These are phyloP conservation scores for Ogataea philodendri DNA, from an alignment of 805 yeast species.

Conservation along the genomic window DNA sequence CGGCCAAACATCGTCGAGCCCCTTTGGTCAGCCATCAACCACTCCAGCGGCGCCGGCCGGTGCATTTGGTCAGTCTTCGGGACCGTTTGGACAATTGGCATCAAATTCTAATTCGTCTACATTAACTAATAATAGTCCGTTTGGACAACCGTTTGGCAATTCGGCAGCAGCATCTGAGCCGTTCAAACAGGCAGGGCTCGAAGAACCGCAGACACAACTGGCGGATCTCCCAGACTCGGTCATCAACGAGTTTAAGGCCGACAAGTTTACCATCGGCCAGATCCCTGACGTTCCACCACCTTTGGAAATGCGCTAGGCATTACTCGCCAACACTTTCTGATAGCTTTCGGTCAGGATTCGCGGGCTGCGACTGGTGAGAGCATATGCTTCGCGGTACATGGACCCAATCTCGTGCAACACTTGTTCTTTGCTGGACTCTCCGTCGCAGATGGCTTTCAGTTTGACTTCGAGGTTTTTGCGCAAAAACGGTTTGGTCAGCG, in stretches of 20 bases:
- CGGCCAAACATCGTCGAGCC: conserved; percentile 6
- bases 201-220: conserved; percentile 26
- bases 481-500: conserved; percentile 85
- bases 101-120: too few species aligned
- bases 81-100: too few species aligned
- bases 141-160: conserved; percentile 10
- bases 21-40: conserved; percentile 7
- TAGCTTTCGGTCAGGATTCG: conserved; percentile 38
- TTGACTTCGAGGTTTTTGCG: conserved; percentile 72
- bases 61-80: conserved; percentile 25
- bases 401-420: conserved; percentile 56
- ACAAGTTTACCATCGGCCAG: conserved; percentile 51
- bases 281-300: conserved; percentile 80
- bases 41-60: too few species aligned
- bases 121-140: too few species aligned
- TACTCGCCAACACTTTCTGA: conserved; percentile 18
- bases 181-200: conserved; percentile 24
- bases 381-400: conserved; percentile 62
- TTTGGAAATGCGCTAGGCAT: conserved; percentile 36
- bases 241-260: conserved; percentile 46
- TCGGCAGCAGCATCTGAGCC: conserved; percentile 3
- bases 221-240: conserved; percentile 45
- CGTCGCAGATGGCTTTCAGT: conserved; percentile 66
- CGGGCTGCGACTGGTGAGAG: conserved; percentile 43
- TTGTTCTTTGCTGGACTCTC: conserved; percentile 47